Evolutionary conservation across 2,329 filamentous ascomycete genomes (phyloP).

Genomic region (Ophiobolus disseminans): DNA sequence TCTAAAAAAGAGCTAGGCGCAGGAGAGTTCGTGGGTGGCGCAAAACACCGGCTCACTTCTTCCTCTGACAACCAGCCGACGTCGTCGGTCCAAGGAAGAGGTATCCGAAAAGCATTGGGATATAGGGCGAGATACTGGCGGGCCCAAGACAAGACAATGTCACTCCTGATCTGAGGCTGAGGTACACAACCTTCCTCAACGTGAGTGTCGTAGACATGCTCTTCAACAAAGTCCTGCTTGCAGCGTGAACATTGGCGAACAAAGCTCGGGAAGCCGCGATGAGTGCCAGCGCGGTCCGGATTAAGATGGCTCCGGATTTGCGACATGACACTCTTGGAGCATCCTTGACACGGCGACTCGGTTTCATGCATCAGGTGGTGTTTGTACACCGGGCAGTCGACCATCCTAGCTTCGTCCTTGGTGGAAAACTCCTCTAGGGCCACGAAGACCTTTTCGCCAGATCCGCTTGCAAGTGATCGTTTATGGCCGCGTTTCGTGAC

Average conservation of each 20-base stretch:
- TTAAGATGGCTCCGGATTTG: slow-evolving; percentile 9
- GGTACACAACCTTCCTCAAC: background rate
- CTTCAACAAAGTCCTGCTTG: slow-evolving; percentile 2
- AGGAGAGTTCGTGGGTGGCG: too few species aligned
- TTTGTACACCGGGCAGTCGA: slow-evolving; percentile 8
- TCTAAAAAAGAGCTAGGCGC: too few species aligned
- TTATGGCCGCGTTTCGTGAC: slow-evolving; percentile 1
- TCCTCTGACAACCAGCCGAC: too few species aligned
- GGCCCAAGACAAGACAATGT: slow-evolving; percentile 3
- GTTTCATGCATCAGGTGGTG: slow-evolving; percentile 1
- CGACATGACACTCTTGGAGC: slow-evolving; percentile 1
- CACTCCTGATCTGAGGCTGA: background rate
- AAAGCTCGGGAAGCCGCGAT: background rate
- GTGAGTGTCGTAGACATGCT: background rate
- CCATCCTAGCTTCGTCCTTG: background rate
- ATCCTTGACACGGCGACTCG: slow-evolving; percentile 1
- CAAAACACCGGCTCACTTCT: too few species aligned
- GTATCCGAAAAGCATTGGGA: background rate
- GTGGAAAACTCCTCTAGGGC: background rate
- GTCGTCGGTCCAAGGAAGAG: too few species aligned
- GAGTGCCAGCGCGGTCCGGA: background rate
- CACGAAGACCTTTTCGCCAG: background rate
- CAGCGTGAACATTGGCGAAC: slow-evolving; percentile 6
- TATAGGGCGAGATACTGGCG: slow-evolving; percentile 5
- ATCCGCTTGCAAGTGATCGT: background rate